Evolutionary conservation across 768 basidiomycete genomes (phyloP).

Genomic region (Mycena vitilis): DNA sequence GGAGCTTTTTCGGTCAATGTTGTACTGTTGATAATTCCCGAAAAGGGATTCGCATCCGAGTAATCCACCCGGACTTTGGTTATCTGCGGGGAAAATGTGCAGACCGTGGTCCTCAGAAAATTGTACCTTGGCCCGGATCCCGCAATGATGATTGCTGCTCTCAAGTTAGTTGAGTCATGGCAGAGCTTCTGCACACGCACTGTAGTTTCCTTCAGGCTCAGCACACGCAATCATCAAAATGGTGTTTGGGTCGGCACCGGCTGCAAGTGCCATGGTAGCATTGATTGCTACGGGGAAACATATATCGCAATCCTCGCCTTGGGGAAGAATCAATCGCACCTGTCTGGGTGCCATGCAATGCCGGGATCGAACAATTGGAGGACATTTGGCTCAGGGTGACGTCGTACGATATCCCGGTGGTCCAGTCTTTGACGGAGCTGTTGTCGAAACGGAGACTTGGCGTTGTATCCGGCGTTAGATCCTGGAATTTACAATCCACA

Average conservation of each 20-base stretch:
- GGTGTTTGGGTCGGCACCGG: background rate
- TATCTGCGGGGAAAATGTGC: conserved; percentile 4
- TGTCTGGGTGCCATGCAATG: too few species aligned
- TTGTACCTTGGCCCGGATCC: background rate
- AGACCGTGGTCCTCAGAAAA: background rate
- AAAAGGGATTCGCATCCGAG: background rate
- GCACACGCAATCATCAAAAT: conserved; percentile 9
- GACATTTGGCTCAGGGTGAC: too few species aligned
- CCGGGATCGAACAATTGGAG: too few species aligned
- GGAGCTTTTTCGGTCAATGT: background rate
- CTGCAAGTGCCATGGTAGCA: too few species aligned
- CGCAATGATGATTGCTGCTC: background rate
- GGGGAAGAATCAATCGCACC: too few species aligned
- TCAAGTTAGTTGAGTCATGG: background rate
- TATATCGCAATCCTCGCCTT: too few species aligned
- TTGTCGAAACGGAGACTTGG: too few species aligned
- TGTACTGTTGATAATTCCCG: background rate
- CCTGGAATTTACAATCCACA: too few species aligned
- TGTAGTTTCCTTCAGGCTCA: conserved; percentile 4
- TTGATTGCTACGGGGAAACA: too few species aligned
- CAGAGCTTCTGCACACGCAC: background rate
- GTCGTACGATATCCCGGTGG: too few species aligned
- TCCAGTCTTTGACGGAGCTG: too few species aligned
- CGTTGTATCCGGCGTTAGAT: too few species aligned
- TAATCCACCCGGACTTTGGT: conserved; percentile 1